A percentile compares a stretch with the other conserved stretches of the same genome.
These are phyloP conservation scores for Myxozyma nipponensis DNA, from an alignment of 805 yeast genomes.

Conservation along the genomic window DNA sequence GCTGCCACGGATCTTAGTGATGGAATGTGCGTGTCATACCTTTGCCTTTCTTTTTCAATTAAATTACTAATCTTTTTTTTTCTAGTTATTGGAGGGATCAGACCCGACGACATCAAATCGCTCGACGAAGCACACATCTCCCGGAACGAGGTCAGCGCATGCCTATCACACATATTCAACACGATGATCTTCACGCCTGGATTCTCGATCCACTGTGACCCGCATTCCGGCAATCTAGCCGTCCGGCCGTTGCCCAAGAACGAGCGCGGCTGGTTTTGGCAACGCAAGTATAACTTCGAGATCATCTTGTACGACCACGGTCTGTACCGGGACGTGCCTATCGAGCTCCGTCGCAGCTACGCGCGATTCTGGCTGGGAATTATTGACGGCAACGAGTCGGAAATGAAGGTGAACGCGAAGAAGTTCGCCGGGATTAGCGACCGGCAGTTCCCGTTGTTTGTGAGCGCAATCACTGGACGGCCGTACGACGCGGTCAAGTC, in stretches of 20 bases:
- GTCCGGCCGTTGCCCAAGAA: constrained; percentile 47
- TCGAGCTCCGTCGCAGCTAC: constrained; percentile 71
- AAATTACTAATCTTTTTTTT: constrained; percentile 37
- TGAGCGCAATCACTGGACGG: constrained; percentile 93
- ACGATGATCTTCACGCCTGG: constrained; percentile 93
- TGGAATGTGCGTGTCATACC: constrained; percentile 43
- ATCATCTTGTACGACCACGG: constrained; percentile 94
- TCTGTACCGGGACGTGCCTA: constrained; percentile 77
- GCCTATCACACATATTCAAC: constrained; percentile 86
- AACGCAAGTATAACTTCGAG: constrained; percentile 71
- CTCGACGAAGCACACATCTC: constrained; percentile 62
- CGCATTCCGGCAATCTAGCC: constrained; percentile 96
- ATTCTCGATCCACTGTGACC: constrained; percentile 94
- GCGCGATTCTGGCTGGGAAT: constrained; percentile 91
- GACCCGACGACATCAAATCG: constrained; percentile 72
- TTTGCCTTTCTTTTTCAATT: neutral
- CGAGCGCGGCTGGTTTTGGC: constrained; percentile 28
- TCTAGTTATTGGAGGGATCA: constrained; percentile 72
- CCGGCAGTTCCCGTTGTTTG: constrained; percentile 69
- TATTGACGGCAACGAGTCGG: constrained; percentile 60
- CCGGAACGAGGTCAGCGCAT: constrained; percentile 72
- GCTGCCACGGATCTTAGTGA: constrained; percentile 65
- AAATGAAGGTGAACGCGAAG: constrained; percentile 70
- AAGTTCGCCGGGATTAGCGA: constrained; percentile 78
- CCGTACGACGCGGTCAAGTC: constrained; percentile 69